Evolutionary conservation across 1,284 basidiomycete species (phyloP), one percentile per base, ranked within the genome.

Genomic region (Cryptococcus jaspeensis): DNA sequence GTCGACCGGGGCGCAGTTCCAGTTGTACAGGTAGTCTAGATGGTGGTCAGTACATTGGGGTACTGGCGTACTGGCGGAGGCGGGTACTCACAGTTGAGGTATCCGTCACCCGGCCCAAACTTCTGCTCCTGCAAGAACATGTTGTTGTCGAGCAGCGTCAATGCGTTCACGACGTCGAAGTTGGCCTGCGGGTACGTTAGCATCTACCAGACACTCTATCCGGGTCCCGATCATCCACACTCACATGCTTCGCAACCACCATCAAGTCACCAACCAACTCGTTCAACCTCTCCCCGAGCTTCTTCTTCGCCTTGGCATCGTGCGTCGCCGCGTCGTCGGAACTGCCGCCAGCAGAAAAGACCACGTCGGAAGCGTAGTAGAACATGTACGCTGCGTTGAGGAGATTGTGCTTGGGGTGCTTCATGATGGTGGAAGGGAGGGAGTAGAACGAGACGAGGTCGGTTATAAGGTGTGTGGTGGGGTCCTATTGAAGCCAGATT

Each of bases 371-470:
- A 8, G 80, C 82, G 64, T 83, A 83, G 74, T 83, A 83, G 74
- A 79, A 83, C 44, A 83, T 69, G 74, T 83, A 83, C 2, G 81
- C 81, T 0, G 82, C 82, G 50, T 82, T 77, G 44, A 84, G 69
- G 18, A 73, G 65, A 53, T 75, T 60, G 70, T 77, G 63, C 54
- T 74, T 62, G 58, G 75, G 50, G 66, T 75, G 73, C 55, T 79
- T 75, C 70, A 83, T 79, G 50, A 78, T 73, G 0, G 72, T 61
- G 5, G 94, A 98, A 0, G 96, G 95, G 20, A 99, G 84, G 8
- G 90, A 90, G 78, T 97, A 99, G 81, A 98, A 97, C 7, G 95
- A 95, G 76, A 98, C 88, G 71, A 95, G 88, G 78, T 99, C 96
- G 2, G 94, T 97, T 68, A 99, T 89, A 55, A 84, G 82, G 57